phyloP scores from a whole-genome alignment of 1,284 basidiomycete genomes.

The Heterobasidion parviporum region DNA sequence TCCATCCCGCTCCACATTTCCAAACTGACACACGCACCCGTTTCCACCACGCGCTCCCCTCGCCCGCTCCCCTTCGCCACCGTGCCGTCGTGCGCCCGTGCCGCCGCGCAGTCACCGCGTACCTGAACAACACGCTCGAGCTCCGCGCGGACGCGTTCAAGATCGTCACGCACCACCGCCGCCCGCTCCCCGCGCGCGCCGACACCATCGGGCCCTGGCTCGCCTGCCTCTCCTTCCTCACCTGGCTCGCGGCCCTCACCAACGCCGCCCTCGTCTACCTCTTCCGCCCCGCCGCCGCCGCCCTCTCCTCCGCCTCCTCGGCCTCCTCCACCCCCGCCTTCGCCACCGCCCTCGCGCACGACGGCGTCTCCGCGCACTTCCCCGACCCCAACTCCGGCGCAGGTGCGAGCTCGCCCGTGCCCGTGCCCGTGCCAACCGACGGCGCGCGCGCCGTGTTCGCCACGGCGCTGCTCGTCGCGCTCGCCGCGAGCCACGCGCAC shows the following conservation, averaged over 20 bases:
- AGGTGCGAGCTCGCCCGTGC: constrained; percentile 12
- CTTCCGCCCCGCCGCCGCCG: constrained; percentile 34
- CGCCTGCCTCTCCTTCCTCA: constrained; percentile 78
- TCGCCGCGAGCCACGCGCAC: constrained; percentile 78
- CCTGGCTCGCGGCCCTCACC: constrained; percentile 81
- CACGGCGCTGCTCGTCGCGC: constrained; percentile 65
- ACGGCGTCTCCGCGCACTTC: not conserved
- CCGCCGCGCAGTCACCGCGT: constrained; percentile 47
- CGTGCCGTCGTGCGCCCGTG: too few relatives aligned
- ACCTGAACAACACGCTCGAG: constrained; percentile 88
- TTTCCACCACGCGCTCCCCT: not conserved
- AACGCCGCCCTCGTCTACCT: constrained; percentile 84
- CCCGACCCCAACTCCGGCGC: not conserved
- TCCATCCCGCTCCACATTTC: too few relatives aligned
- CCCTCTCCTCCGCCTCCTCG: constrained; percentile 6
- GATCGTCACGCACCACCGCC: constrained; percentile 78
- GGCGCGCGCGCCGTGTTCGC: constrained; percentile 46
- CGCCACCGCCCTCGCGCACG: constrained; percentile 14
- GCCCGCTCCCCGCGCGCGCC: constrained; percentile 79
- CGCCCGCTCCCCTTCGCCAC: not conserved
- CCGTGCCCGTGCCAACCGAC: constrained; percentile 8
- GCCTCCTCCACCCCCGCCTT: not conserved
- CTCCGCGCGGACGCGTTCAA: constrained; percentile 93
- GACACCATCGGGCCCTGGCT: constrained; percentile 96
- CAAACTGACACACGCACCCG: too few relatives aligned